These are phyloP conservation scores for Petunia hybrid DNA, from an alignment of 305 asterid genomes.

Conservation along the genomic window DNA sequence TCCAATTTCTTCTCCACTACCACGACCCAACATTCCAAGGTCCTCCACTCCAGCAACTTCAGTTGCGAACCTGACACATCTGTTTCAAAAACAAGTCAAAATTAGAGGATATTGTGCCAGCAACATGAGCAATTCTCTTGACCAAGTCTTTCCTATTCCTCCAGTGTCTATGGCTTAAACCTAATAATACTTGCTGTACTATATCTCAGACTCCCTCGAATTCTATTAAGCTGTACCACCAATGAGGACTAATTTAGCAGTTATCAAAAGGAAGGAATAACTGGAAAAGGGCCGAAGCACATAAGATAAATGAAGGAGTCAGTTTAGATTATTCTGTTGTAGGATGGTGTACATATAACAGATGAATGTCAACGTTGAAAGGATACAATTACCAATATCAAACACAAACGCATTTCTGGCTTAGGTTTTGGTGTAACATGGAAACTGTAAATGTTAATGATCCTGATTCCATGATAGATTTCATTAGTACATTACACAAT, in stretches of 20 bases:
- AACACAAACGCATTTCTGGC: no score
- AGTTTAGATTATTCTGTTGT: not conserved
- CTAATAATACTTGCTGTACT: not conserved
- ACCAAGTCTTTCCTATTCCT: slow-evolving; percentile 1
- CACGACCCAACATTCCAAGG: slow-evolving; percentile 98
- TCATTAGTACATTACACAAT: no score
- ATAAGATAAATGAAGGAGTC: not conserved
- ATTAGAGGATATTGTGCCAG: slow-evolving; percentile 35
- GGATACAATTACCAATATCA: no score
- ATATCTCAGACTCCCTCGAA: not conserved
- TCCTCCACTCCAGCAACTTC: slow-evolving; percentile 97
- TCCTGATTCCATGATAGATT: no score
- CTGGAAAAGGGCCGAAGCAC: not conserved
- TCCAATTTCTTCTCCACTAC: slow-evolving; percentile 99
- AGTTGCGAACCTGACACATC: slow-evolving; percentile 97
- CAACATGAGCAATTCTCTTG: not conserved
- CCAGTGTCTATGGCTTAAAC: not conserved
- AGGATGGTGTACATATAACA: not conserved
- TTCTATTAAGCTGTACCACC: not conserved
- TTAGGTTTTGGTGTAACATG: no score
- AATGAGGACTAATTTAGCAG: slow-evolving; percentile 1
- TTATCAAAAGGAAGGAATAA: not conserved
- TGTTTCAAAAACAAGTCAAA: slow-evolving; percentile 46
- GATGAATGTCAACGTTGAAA: not conserved
- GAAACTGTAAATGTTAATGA: no score